Percentiles rank a stretch among this genome's conserved stretches.
Conservation (phyloP, 2,329 filamentous ascomycete species). For the Aspergillus japonicus region DNA sequence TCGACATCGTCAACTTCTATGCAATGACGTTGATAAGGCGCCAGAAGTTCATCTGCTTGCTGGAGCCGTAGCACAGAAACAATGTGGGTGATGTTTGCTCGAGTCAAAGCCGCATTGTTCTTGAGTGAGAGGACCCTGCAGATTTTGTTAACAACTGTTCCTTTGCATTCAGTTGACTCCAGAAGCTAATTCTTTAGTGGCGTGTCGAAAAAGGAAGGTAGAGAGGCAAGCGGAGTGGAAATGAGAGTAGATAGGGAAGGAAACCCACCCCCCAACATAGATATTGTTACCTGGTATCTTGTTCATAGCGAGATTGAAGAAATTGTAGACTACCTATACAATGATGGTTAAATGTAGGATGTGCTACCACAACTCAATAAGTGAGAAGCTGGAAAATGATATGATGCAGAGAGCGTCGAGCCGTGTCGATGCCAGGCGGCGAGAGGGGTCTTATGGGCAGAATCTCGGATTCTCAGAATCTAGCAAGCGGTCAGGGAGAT, state of each 20-base stretch:
- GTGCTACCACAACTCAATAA: background rate
- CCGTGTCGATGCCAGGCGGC: background rate
- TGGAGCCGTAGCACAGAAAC: constrained; percentile 74
- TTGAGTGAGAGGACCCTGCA: constrained; percentile 77
- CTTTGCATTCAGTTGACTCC: too few relatives aligned
- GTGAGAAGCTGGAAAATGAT: background rate
- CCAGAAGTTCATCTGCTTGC: constrained; percentile 56
- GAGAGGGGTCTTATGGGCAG: background rate
- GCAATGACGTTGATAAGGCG: constrained; percentile 67
- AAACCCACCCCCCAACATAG: constrained; percentile 71
- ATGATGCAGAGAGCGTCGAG: constrained; percentile 1
- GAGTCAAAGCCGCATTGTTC: constrained; percentile 66
- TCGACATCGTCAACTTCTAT: constrained; percentile 90
- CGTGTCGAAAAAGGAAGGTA: constrained; percentile 1
- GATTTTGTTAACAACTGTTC: constrained; percentile 4
- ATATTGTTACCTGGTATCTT: constrained; percentile 69
- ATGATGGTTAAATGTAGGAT: background rate
- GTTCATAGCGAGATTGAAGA: constrained; percentile 51
- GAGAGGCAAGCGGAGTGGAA: constrained; percentile 1
- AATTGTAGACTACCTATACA: background rate
- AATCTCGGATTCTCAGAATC: background rate
- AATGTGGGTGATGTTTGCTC: constrained; percentile 81
- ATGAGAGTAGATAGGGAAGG: constrained; percentile 5
- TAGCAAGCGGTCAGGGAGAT: background rate
- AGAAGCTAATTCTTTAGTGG: constrained; percentile 5